Evolutionary conservation across 140 eudicot species (phyloP), one percentile per base, ranked within the genome.

Genomic region (Ambrosia hybrid): DNA sequence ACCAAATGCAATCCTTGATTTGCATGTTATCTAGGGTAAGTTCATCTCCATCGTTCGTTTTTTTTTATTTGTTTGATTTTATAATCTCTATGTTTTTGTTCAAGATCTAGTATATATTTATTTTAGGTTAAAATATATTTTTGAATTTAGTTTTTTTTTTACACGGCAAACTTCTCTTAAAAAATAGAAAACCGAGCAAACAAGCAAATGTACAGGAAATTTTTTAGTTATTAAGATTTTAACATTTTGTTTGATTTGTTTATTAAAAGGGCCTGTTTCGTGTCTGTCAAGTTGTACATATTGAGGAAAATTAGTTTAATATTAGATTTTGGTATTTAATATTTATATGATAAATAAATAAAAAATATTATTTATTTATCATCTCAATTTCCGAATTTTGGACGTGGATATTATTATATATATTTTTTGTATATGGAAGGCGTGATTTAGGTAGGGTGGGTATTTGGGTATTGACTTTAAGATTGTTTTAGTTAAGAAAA

Each of bases 1-100:
- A 89, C 67, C 92, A 86, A 68, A 83, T 89, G 96, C 96, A 89
- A 65, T 89, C 96, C 66, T 56, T 89, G 80, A 86, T 89, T 55
- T 89, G 96, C 78, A 84, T 88, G 83, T 74, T 88, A 66, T 85
- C 95, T 37, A 77, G 87, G 76, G 95, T 88, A 85, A 73, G 78
- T 57, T 56, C 16, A 59, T 71, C 37, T 12, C 26, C 57, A 48
- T 17, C 43, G 8, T 55, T 61, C 60, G 30, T 68, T 59, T 46
- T 17, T 14, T 30, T 51, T 12, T 63, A 4, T 46, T 16, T 6
- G 2, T 37, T 37, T 12, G 53, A 41, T 41, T 15, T 45, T 46
- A 36, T 58, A n/a, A 10, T 9, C 14, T 58, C n/a, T 30, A 6
- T 71, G 36, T 46, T 57, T 57, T 57, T 46, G 6, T 57, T 48